Evolutionary conservation across 2,329 filamentous ascomycete genomes (phyloP).

Genomic region (Colletotrichum paranaense): DNA sequence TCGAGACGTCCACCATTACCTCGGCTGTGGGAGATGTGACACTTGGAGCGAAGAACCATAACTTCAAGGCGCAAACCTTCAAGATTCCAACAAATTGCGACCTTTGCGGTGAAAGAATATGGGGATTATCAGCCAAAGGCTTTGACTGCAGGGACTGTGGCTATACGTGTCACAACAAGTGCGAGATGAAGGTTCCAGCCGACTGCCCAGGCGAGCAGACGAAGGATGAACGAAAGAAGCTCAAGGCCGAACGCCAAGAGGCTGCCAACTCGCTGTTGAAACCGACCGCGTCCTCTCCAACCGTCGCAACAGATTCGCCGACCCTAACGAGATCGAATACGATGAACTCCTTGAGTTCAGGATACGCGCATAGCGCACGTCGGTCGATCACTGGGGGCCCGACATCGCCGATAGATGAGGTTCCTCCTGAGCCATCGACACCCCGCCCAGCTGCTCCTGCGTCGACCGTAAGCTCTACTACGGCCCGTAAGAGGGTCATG

Average conservation of each 20-base stretch:
- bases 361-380: slow-evolving; percentile 83
- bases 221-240: slow-evolving; percentile 95
- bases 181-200: slow-evolving; percentile 97
- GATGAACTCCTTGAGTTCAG: slow-evolving; percentile 89
- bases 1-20: slow-evolving; percentile 95
- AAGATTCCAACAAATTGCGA: slow-evolving; percentile 99
- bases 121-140: slow-evolving; percentile 95
- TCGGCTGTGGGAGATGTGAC: slow-evolving; percentile 91
- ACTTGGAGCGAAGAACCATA: slow-evolving; percentile 91
- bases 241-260: slow-evolving; percentile 88
- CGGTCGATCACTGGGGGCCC: slow-evolving; percentile 76
- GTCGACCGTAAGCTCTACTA: slow-evolving; percentile 40
- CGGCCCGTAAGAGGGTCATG: slow-evolving; percentile 74
- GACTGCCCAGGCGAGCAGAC: slow-evolving; percentile 93
- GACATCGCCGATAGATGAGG: slow-evolving; percentile 63
- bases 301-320: slow-evolving; percentile 70
- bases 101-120: slow-evolving; percentile 94
- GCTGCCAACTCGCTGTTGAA: slow-evolving; percentile 72
- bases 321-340: slow-evolving; percentile 84
- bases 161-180: slow-evolving; percentile 98
- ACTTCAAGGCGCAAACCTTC: slow-evolving; percentile 99
- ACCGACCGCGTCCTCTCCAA: slow-evolving; percentile 50
- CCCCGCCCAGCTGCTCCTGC: slow-evolving; percentile 38
- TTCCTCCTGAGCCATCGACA: slow-evolving; percentile 51
- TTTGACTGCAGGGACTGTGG: slow-evolving; percentile 97